A percentile compares a stretch with the other conserved stretches of the same genome.
Conservation (phyloP, 1,284 basidiomycete species). For the Heterobasidion parviporum region DNA sequence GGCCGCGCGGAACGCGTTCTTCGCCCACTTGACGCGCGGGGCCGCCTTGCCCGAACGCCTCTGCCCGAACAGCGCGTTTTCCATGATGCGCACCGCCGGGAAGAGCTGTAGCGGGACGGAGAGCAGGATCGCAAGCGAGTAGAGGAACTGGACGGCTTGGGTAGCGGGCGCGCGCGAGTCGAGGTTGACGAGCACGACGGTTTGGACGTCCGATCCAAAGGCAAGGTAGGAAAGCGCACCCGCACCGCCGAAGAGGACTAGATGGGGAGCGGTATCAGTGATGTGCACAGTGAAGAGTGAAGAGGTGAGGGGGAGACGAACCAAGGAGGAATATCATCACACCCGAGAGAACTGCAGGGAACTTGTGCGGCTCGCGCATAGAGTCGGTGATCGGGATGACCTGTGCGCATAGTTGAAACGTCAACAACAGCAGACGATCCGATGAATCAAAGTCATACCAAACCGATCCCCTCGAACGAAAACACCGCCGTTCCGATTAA, state of each 20-base stretch:
- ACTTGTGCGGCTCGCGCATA: slow-evolving; percentile 92
- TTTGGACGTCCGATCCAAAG: slow-evolving; percentile 84
- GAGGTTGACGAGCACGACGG: slow-evolving; percentile 94
- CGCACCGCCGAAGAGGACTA: slow-evolving; percentile 84
- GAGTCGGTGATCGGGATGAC: slow-evolving; percentile 96
- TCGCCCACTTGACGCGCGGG: slow-evolving; percentile 75
- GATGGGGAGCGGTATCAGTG: background rate
- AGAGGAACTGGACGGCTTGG: slow-evolving; percentile 84
- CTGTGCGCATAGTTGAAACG: slow-evolving; percentile 19
- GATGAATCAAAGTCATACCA: slow-evolving; percentile 44
- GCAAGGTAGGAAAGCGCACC: slow-evolving; percentile 86
- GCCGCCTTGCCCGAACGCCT: slow-evolving; percentile 78
- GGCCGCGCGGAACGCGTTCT: slow-evolving; percentile 83
- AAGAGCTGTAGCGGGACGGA: slow-evolving; percentile 95
- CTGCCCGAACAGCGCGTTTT: slow-evolving; percentile 81
- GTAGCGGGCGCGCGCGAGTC: slow-evolving; percentile 83
- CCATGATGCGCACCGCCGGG: slow-evolving; percentile 95
- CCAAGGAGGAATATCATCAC: slow-evolving; percentile 82
- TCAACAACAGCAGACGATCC: background rate
- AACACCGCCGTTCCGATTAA: slow-evolving; percentile 97
- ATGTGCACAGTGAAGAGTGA: slow-evolving; percentile 8
- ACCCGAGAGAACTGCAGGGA: slow-evolving; percentile 81
- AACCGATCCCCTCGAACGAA: slow-evolving; percentile 95
- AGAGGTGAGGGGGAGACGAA: slow-evolving; percentile 23
- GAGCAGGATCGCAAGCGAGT: slow-evolving; percentile 89